Percentiles rank a stretch among this genome's conserved stretches.
Evolutionary conservation across 306 rosid species (phyloP).

Genomic region (Quercus berberidifolia): DNA sequence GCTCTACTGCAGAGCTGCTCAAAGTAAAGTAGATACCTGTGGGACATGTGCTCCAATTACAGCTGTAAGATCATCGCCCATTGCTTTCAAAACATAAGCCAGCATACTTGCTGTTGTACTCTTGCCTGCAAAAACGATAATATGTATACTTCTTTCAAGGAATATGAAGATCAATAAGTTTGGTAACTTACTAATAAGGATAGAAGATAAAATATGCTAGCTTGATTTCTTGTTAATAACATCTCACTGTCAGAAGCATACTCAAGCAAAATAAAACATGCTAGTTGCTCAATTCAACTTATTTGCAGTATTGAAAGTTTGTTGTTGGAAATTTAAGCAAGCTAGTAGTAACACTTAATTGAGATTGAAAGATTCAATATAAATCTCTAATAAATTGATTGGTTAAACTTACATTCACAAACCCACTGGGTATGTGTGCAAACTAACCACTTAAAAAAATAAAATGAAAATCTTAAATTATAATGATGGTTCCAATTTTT

Average conservation of each 20-base stretch:
- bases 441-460: no score
- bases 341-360: not conserved
- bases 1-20: not conserved
- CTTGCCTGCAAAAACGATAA: slow-evolving; percentile 21
- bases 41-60: slow-evolving; percentile 32
- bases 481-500: no score
- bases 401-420: no score
- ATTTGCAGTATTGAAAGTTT: not conserved
- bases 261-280: no score
- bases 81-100: slow-evolving; percentile 27
- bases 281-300: not conserved
- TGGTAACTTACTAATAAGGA: not conserved
- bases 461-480: no score
- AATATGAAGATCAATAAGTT: not conserved
- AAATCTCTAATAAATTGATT: no score
- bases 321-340: not conserved
- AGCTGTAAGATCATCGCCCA: slow-evolving; percentile 30
- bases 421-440: no score
- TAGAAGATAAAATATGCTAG: not conserved
- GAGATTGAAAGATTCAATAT: no score
- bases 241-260: no score
- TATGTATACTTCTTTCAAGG: not conserved
- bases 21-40: slow-evolving; percentile 18
- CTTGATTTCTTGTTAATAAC: no score
- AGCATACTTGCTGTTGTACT: slow-evolving; percentile 38